phyloP scores from a whole-genome alignment of 192 early-diverging fungal genomes.

The Funneliformis geosporum region DNA sequence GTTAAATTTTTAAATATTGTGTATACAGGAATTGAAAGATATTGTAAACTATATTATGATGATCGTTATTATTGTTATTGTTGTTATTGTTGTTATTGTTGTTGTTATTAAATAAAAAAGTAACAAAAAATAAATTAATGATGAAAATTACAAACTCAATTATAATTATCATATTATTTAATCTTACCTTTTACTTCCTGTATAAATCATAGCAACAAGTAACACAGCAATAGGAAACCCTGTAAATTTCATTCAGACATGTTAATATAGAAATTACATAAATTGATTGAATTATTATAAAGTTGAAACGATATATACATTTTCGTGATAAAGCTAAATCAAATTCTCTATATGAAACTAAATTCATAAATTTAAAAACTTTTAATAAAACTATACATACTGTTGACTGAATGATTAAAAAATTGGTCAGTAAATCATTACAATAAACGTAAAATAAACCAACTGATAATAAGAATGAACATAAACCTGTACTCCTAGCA shows the following conservation, averaged over 20 bases:
- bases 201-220: slow-evolving; percentile 95
- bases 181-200: slow-evolving; percentile 81
- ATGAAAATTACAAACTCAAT: slow-evolving; percentile 7
- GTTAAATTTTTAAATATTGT: slow-evolving; percentile 99
- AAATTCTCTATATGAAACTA: slow-evolving; percentile 7
- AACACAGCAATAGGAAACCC: slow-evolving; percentile 87
- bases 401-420: neutral
- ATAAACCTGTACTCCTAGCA: slow-evolving; percentile 71
- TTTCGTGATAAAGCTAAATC: slow-evolving; percentile 4
- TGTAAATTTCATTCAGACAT: neutral
- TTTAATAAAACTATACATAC: slow-evolving; percentile 4
- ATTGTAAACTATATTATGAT: slow-evolving; percentile 63
- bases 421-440: neutral
- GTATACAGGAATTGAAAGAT: slow-evolving; percentile 89
- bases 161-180: neutral
- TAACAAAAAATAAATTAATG: neutral
- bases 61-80: neutral
- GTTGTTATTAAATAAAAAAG: neutral
- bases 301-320: neutral
- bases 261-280: neutral
- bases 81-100: no score
- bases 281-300: neutral
- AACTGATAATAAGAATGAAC: neutral
- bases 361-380: slow-evolving; percentile 19
- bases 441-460: neutral